Percentiles rank a stretch among this genome's conserved stretches.
These are phyloP conservation scores for Pseudocercospora vitis DNA, from an alignment of 2,329 filamentous ascomycete genomes.

Conservation along the genomic window DNA sequence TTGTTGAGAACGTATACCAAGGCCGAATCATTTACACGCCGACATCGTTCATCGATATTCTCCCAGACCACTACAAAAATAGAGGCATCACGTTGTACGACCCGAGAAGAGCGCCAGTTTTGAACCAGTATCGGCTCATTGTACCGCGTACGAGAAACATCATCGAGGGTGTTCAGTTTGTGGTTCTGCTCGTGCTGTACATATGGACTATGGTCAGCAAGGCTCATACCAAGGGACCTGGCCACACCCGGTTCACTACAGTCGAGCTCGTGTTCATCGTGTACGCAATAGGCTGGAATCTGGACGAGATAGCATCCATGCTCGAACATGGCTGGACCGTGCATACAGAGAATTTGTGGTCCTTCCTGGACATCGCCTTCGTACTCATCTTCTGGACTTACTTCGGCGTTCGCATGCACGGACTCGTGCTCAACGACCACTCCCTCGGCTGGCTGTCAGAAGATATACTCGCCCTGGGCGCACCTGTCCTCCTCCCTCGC, in stretches of 20 bases:
- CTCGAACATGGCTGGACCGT: conserved; percentile 76
- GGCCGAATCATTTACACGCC: conserved; percentile 81
- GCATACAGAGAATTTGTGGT: conserved; percentile 86
- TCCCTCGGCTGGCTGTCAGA: conserved; percentile 52
- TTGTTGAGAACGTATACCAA: conserved; percentile 79
- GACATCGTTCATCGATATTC: conserved; percentile 76
- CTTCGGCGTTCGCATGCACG: conserved; percentile 65
- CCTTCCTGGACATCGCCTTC: conserved; percentile 79
- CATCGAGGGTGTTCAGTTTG: conserved; percentile 73
- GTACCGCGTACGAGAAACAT: conserved; percentile 76
- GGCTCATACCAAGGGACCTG: conserved; percentile 49
- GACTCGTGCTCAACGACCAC: conserved; percentile 53
- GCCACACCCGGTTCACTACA: conserved; percentile 41
- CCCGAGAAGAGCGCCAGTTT: conserved; percentile 68
- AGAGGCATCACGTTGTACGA: conserved; percentile 80
- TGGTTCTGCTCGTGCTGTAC: conserved; percentile 68
- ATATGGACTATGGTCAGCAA: conserved; percentile 70
- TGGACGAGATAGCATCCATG: conserved; percentile 76
- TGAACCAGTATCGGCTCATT: conserved; percentile 83
- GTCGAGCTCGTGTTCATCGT: conserved; percentile 68
- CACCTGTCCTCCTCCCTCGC: conserved; percentile 73
- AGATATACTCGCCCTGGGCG: conserved; percentile 75
- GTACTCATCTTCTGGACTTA: conserved; percentile 70
- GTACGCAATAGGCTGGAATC: conserved; percentile 74
- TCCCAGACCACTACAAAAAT: conserved; percentile 82